These are phyloP conservation scores for Gracilaria caudata DNA, from an alignment of 23 red algal species.

Conservation along the genomic window DNA sequence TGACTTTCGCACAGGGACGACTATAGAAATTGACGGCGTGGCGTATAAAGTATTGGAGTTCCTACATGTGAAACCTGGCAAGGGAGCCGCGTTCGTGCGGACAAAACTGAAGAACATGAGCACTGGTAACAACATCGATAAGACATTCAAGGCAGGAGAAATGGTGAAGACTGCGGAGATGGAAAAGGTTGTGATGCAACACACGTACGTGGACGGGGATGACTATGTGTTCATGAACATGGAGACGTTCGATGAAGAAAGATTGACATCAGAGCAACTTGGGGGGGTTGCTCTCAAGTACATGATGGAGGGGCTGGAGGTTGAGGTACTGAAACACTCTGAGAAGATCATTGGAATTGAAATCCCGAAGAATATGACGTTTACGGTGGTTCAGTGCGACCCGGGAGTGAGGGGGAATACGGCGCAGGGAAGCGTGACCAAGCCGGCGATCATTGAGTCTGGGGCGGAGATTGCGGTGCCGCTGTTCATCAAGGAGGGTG, in stretches of 20 bases:
- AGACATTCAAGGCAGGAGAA: conserved; percentile 95
- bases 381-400: conserved; percentile 80
- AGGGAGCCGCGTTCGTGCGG: conserved; percentile 97
- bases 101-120: conserved; percentile 95
- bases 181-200: conserved; percentile 88
- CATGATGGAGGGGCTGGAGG: conserved; percentile 80
- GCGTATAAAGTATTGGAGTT: conserved; percentile 82
- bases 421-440: conserved; percentile 78
- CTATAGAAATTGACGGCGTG: conserved; percentile 81
- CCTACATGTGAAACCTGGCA: conserved; percentile 98
- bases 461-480: conserved; percentile 92
- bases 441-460: conserved; percentile 90
- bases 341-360: conserved; percentile 82
- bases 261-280: conserved; percentile 47
- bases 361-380: conserved; percentile 76
- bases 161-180: conserved; percentile 69
- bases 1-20: conserved; percentile 85
- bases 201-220: conserved; percentile 90
- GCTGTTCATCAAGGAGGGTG: conserved; percentile 87
- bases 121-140: conserved; percentile 79
- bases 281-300: conserved; percentile 74
- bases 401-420: conserved; percentile 92
- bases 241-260: conserved; percentile 93
- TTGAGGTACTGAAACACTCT: conserved; percentile 77
- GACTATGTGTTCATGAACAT: conserved; percentile 97